Conservation (phyloP, 306 rosid genomes). For the Mucuna pruriens region DNA sequence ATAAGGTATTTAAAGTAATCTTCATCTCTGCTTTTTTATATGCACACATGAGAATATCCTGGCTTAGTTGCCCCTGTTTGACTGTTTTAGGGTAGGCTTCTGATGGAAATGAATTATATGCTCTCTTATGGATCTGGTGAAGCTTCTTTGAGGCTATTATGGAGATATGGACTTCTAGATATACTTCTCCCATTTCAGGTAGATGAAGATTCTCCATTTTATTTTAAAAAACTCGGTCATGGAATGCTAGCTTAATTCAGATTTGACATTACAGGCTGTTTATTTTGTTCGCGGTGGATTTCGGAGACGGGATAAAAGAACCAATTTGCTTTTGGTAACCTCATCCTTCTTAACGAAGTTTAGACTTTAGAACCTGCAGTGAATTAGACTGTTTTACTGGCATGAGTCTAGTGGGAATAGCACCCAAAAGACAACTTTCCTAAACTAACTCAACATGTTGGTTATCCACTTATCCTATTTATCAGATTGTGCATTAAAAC, state of each 20-base stretch:
- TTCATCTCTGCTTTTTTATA: constrained; percentile 32
- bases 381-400: neutral
- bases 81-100: constrained; percentile 73
- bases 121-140: constrained; percentile 90
- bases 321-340: constrained; percentile 91
- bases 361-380: neutral
- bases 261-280: constrained; percentile 70
- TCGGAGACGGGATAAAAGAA: constrained; percentile 77
- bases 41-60: constrained; percentile 20
- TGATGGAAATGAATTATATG: constrained; percentile 90
- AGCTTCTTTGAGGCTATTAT: constrained; percentile 79
- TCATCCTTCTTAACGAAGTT: constrained; percentile 28
- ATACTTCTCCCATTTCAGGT: constrained; percentile 87
- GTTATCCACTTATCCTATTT: constrained; percentile 17
- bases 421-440: constrained; percentile 16
- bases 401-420: constrained; percentile 3
- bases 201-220: constrained; percentile 10
- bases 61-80: constrained; percentile 36
- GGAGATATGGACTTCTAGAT: constrained; percentile 88
- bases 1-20: constrained; percentile 64
- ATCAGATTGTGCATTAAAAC: constrained; percentile 16
- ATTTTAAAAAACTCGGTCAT: constrained; percentile 32
- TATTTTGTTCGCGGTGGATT: constrained; percentile 75
- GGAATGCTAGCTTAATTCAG: constrained; percentile 28
- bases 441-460: constrained; percentile 27